These are phyloP conservation scores for Halophytophthora polymorphica DNA, from an alignment of 352 stramenopile species.

Conservation along the genomic window DNA sequence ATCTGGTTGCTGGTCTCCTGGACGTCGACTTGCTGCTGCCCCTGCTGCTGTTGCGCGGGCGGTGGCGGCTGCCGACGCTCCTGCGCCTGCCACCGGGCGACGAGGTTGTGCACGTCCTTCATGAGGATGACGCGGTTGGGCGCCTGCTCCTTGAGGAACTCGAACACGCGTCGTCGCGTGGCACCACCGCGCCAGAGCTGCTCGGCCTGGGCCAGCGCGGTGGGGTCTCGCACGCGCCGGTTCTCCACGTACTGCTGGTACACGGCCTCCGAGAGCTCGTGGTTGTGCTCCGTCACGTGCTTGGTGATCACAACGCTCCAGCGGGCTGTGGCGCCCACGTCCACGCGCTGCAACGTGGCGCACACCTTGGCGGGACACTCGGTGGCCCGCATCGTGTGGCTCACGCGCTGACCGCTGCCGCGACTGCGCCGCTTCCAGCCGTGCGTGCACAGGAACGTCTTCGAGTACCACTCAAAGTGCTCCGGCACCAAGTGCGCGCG, in stretches of 20 bases:
- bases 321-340: slow-evolving; percentile 7
- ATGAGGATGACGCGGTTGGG: slow-evolving; percentile 56
- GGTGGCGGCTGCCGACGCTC: slow-evolving; percentile 14
- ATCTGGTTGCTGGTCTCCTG: slow-evolving; percentile 11
- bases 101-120: slow-evolving; percentile 82
- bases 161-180: slow-evolving; percentile 61
- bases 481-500: slow-evolving; percentile 51
- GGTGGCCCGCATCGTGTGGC: slow-evolving; percentile 63
- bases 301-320: slow-evolving; percentile 77
- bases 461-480: slow-evolving; percentile 73
- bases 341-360: slow-evolving; percentile 57
- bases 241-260: slow-evolving; percentile 75
- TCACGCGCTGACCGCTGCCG: slow-evolving; percentile 64
- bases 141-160: slow-evolving; percentile 67
- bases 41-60: not conserved
- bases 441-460: slow-evolving; percentile 78
- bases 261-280: slow-evolving; percentile 50
- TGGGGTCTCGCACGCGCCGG: slow-evolving; percentile 58
- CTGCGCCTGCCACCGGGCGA: slow-evolving; percentile 64
- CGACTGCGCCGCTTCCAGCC: slow-evolving; percentile 72
- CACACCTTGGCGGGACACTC: slow-evolving; percentile 68
- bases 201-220: slow-evolving; percentile 52
- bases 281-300: slow-evolving; percentile 69
- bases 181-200: slow-evolving; percentile 55
- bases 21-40: not conserved